phyloP scores from a whole-genome alignment of 169 alveolate genomes.

The Eimeria necatrix region DNA sequence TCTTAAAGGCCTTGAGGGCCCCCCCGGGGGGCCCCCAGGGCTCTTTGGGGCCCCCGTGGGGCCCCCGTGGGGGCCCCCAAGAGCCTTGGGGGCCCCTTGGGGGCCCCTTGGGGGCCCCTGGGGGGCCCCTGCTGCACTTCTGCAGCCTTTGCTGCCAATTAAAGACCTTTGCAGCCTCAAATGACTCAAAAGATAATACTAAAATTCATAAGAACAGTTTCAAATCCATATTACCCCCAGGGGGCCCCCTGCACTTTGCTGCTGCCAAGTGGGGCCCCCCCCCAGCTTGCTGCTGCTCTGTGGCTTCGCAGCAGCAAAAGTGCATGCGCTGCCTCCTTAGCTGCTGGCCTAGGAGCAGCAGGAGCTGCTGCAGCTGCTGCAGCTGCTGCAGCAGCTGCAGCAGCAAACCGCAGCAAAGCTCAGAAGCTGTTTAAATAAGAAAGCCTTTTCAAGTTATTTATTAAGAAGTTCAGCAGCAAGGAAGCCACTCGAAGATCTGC shows the following conservation, averaged over 20 bases:
- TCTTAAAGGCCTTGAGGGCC: not conserved
- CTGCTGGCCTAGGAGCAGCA: not conserved
- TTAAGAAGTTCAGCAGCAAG: too few species aligned
- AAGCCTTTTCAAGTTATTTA: too few species aligned
- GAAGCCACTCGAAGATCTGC: too few species aligned
- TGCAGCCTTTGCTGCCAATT: slow-evolving; percentile 10
- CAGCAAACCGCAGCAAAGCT: not conserved
- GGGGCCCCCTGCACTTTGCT: slow-evolving; percentile 11
- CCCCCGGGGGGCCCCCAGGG: not conserved
- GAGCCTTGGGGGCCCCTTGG: not conserved
- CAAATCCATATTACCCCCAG: not conserved
- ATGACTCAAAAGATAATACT: not conserved
- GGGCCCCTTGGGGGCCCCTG: not conserved
- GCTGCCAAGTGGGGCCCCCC: not conserved
- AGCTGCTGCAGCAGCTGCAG: slow-evolving; percentile 7
- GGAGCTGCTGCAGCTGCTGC: not conserved
- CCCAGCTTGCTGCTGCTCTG: not conserved
- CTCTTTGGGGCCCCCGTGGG: not conserved
- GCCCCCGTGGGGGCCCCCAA: not conserved
- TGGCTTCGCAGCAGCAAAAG: not conserved
- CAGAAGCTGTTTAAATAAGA: not conserved
- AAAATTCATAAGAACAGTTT: not conserved
- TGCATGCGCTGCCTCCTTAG: not conserved
- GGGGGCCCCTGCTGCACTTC: slow-evolving; percentile 3
- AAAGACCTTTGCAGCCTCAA: not conserved